Evolutionary conservation across 2,329 filamentous ascomycete genomes (phyloP).

Genomic region (Aspergillus fumigatus): DNA sequence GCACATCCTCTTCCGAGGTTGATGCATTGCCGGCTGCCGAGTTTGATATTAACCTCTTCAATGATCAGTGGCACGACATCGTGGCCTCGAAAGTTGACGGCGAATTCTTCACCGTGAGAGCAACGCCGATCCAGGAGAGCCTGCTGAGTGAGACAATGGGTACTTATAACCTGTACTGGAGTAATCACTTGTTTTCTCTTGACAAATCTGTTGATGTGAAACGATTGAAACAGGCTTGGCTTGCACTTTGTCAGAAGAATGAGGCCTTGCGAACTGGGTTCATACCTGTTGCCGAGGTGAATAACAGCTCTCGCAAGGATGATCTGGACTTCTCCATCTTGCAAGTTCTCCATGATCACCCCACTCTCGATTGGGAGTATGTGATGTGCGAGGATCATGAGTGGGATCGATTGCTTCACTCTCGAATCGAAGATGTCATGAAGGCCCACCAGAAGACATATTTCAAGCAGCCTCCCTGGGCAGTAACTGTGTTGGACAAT

Average conservation of each 20-base stretch:
- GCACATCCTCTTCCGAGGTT: neutral
- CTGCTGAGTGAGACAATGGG: constrained; percentile 39
- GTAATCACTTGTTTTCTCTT: constrained; percentile 35
- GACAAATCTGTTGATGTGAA: constrained; percentile 21
- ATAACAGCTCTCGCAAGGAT: neutral
- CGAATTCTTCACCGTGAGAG: constrained; percentile 21
- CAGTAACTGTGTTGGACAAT: constrained; percentile 30
- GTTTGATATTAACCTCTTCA: constrained; percentile 21
- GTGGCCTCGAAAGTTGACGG: constrained; percentile 14
- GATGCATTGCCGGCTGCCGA: neutral
- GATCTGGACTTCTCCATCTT: constrained; percentile 20
- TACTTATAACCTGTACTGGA: constrained; percentile 36
- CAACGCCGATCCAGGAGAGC: constrained; percentile 37
- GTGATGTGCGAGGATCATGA: constrained; percentile 11
- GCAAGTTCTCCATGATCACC: constrained; percentile 26
- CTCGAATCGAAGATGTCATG: constrained; percentile 22
- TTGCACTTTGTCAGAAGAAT: constrained; percentile 22
- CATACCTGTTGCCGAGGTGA: constrained; percentile 26
- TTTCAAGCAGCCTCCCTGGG: constrained; percentile 34
- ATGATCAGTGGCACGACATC: constrained; percentile 16
- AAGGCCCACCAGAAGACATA: constrained; percentile 22
- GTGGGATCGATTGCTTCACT: constrained; percentile 9
- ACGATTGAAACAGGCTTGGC: constrained; percentile 32
- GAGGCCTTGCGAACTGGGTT: constrained; percentile 38
- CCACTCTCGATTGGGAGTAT: constrained; percentile 23